Evolutionary conservation across 352 stramenopile species (phyloP).

Genomic region (Pythium diclinum): DNA sequence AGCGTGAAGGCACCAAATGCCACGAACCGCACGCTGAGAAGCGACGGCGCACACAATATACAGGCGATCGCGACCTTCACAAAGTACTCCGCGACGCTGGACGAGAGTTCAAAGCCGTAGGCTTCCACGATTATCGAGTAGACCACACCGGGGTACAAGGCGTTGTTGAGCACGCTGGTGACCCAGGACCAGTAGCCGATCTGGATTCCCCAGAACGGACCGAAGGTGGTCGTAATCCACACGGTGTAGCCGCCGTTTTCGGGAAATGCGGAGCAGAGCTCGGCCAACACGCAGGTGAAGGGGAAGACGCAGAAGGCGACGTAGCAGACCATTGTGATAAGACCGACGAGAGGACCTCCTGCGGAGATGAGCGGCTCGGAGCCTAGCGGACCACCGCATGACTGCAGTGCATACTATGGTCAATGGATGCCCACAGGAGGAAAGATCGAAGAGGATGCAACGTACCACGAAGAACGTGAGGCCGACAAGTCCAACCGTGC

Average conservation of each 20-base stretch:
- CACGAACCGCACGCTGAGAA: conserved; percentile 35
- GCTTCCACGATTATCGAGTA: conserved; percentile 2
- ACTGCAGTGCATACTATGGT: conserved; percentile 3
- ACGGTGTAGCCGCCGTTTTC: conserved; percentile 32
- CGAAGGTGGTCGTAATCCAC: conserved; percentile 88
- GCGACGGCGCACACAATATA: conserved; percentile 29
- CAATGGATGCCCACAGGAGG: background rate
- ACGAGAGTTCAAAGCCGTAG: conserved; percentile 13
- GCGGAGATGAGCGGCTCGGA: conserved; percentile 28
- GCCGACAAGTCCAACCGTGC: conserved; percentile 23
- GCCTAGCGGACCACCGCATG: conserved; percentile 30
- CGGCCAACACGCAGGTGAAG: conserved; percentile 66
- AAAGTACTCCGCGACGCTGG: conserved; percentile 21
- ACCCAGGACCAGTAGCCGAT: conserved; percentile 71
- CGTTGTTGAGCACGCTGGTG: conserved; percentile 76
- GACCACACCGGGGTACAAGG: conserved; percentile 75
- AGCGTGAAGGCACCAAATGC: conserved; percentile 27
- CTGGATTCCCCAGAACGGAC: conserved; percentile 74
- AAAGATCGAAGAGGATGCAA: background rate
- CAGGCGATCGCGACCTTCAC: conserved; percentile 40
- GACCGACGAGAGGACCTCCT: conserved; percentile 43
- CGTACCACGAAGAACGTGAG: conserved; percentile 32
- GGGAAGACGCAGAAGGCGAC: conserved; percentile 82
- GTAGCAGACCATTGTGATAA: conserved; percentile 67
- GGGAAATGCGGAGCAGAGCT: conserved; percentile 4